Percentiles rank a stretch among this genome's conserved stretches.
phyloP scores from a whole-genome alignment of 768 basidiomycete species.

The Xanthoconium purpureum region DNA sequence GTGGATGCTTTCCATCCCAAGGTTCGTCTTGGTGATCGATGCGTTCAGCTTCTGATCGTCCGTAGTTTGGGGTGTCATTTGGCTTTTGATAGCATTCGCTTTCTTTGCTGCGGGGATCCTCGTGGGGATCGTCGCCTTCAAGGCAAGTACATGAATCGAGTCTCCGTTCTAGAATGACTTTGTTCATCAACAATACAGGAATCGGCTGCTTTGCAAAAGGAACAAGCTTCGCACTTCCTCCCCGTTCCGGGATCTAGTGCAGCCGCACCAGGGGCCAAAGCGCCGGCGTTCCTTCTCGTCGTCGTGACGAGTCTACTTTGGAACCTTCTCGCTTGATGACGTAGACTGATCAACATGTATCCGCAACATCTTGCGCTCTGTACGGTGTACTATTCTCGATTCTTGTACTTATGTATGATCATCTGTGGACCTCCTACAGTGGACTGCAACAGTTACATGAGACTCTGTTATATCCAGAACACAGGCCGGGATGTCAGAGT shows the following conservation, averaged over 20 bases:
- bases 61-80: constrained; percentile 84
- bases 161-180: background rate
- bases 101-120: constrained; percentile 77
- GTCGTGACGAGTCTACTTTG: constrained; percentile 24
- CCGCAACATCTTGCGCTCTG: background rate
- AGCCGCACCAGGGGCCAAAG: constrained; percentile 30
- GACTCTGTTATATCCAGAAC: too few species aligned
- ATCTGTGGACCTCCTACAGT: too few species aligned
- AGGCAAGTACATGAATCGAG: constrained; percentile 44
- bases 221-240: constrained; percentile 53
- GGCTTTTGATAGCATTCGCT: constrained; percentile 70
- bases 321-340: constrained; percentile 19
- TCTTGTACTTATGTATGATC: too few species aligned
- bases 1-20: constrained; percentile 82
- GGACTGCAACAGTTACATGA: too few species aligned
- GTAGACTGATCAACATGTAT: background rate
- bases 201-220: constrained; percentile 53
- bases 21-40: constrained; percentile 37
- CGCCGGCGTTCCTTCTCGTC: constrained; percentile 23
- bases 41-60: constrained; percentile 1
- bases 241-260: constrained; percentile 54
- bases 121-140: constrained; percentile 78
- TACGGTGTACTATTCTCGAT: constrained; percentile 7
- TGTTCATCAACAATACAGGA: constrained; percentile 38
- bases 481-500: too few species aligned